These are phyloP conservation scores for Pyrrhoderma lamaoense DNA, from an alignment of 1,284 basidiomycete species.

Conservation along the genomic window DNA sequence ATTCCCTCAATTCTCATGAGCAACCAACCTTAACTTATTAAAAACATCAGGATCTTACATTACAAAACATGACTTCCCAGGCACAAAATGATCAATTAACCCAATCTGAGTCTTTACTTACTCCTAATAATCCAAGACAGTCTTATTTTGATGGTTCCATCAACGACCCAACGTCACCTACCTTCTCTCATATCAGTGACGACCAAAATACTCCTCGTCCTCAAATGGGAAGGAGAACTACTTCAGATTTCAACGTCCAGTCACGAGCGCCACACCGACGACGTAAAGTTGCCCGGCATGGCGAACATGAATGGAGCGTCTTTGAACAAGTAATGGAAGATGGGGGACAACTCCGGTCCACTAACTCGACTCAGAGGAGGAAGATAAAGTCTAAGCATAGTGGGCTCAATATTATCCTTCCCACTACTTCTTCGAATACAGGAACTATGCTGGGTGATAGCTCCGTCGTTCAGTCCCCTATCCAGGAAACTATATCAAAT, in stretches of 20 bases:
- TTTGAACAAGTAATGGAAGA: conserved; percentile 68
- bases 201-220: conserved; percentile 1
- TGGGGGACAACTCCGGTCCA: conserved; percentile 37
- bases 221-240: neutral
- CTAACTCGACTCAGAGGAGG: conserved; percentile 12
- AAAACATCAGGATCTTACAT: neutral
- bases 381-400: conserved; percentile 5
- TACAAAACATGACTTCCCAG: neutral
- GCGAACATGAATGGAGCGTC: conserved; percentile 50
- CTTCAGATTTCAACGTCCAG: neutral
- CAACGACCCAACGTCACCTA: neutral
- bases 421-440: neutral
- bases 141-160: neutral
- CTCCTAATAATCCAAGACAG: neutral
- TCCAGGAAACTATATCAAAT: conserved; percentile 6
- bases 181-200: neutral
- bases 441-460: conserved; percentile 2
- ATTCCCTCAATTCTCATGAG: too few species aligned
- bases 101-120: neutral
- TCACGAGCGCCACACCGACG: neutral
- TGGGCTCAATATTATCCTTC: neutral
- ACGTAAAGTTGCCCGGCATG: conserved; percentile 1
- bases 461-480: conserved; percentile 16
- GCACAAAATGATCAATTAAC: neutral
- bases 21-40: neutral